These are phyloP conservation scores for Fraxinus platypoda DNA, from an alignment of 305 asterid species.

Conservation along the genomic window DNA sequence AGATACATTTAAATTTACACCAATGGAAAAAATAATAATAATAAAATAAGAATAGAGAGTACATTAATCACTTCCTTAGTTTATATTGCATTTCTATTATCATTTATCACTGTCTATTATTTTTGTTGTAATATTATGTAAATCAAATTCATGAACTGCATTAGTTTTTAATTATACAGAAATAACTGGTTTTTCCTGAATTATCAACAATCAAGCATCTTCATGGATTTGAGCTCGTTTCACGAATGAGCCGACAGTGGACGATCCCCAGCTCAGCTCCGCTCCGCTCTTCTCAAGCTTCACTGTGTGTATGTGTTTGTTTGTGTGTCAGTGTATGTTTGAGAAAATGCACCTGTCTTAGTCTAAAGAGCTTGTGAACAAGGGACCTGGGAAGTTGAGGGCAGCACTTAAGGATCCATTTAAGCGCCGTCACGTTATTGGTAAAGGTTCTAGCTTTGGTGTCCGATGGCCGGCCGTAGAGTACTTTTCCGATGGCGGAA, in stretches of 20 bases:
- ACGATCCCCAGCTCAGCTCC: not conserved
- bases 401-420: constrained; percentile 78
- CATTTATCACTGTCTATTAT: not conserved
- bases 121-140: not conserved
- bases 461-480: constrained; percentile 30
- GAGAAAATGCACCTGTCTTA: constrained; percentile 58
- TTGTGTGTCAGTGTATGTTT: not conserved
- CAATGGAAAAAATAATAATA: not conserved
- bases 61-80: not conserved
- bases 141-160: not conserved
- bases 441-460: constrained; percentile 11
- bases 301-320: not conserved
- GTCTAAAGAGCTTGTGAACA: constrained; percentile 81
- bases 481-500: constrained; percentile 45
- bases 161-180: not conserved
- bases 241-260: not conserved
- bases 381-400: constrained; percentile 78
- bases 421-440: constrained; percentile 54
- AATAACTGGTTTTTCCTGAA: not conserved
- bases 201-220: not conserved
- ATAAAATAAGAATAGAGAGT: not conserved
- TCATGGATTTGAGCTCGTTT: not conserved
- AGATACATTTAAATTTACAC: not conserved
- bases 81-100: not conserved
- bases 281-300: not conserved